Evolutionary conservation across 805 yeast species (phyloP), one percentile per base, ranked within the genome.

Genomic region (Zygosaccharomyces rouxii): DNA sequence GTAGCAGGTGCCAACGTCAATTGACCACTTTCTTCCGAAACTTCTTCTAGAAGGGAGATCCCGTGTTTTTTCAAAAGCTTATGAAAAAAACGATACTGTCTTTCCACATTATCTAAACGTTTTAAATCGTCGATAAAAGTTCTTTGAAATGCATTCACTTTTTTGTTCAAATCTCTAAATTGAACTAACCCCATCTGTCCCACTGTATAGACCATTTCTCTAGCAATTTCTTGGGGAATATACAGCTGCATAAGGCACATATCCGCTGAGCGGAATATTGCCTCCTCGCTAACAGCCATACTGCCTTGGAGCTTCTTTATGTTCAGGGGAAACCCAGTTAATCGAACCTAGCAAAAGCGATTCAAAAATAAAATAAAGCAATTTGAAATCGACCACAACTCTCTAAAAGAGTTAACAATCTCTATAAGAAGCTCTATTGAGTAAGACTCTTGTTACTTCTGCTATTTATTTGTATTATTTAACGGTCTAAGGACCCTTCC

Each of bases 211-310:
- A 89, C 84, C 33, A 89, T 80, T 51, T 89, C 95, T 54, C 97
- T 75, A 6, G 96, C 80, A 38, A 86, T 83, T 69, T 94, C 99
- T 23, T 87, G 82, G 7, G 98, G 92, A 51, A 94, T 81, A 67
- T 88, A 92, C 57, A 94, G 75, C 72, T 94, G 97, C 46, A 92
- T 86, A 59, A 90, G 78, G 42, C 95, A 81, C 98, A 94, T 95
- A 62, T 87, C 95, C 84, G 98, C 98, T 49, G 98, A 90, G 76
- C 97, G 69, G 60, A 68, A 68, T 46, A 68, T 63, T 26, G 71
- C 71, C 49, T 68, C 71, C 35, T 67, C 64, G 38, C 47, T 49
- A 21, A 40, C 55, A 22, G 38, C 38, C 51, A 51, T 41, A 21
- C n/a, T 26, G 21, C 33, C 4, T 26, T 16, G 26, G 13, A 18